A percentile compares a stretch with the other conserved stretches of the same genome.
phyloP scores from a whole-genome alignment of 2,329 filamentous ascomycete genomes.

The Mariannaea elegans region DNA sequence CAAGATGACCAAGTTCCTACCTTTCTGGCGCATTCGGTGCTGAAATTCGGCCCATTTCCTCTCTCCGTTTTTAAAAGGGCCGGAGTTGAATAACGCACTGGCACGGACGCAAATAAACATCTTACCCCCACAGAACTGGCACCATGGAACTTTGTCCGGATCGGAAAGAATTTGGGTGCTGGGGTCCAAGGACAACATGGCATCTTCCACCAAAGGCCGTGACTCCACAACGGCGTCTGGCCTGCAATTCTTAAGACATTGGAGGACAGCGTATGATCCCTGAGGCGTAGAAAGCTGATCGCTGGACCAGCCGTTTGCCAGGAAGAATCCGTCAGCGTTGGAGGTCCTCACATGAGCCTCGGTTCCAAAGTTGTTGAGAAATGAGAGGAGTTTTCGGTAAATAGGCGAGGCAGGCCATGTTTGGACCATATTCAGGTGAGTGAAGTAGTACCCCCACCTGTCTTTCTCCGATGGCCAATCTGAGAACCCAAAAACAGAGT shows the following conservation, averaged over 20 bases:
- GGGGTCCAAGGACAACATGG: constrained; percentile 14
- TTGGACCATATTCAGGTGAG: constrained; percentile 33
- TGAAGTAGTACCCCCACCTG: constrained; percentile 38
- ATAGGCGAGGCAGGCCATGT: constrained; percentile 28
- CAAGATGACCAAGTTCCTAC: constrained; percentile 30
- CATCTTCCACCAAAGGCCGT: constrained; percentile 19
- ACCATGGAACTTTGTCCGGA: constrained; percentile 20
- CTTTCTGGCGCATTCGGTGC: constrained; percentile 1
- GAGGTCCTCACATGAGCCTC: constrained; percentile 32
- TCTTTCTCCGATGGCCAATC: constrained; percentile 34
- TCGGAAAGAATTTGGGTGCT: constrained; percentile 26
- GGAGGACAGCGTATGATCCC: constrained; percentile 22
- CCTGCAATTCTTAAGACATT: constrained; percentile 33
- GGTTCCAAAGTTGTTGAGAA: constrained; percentile 16
- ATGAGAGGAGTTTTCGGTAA: constrained; percentile 22
- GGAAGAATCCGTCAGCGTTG: constrained; percentile 25
- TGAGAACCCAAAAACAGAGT: constrained; percentile 31
- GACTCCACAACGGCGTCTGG: constrained; percentile 20
- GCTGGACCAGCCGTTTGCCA: constrained; percentile 19
- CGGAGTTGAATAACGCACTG: constrained; percentile 30
- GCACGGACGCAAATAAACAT: constrained; percentile 37
- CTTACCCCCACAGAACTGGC: constrained; percentile 29
- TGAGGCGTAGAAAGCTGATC: constrained; percentile 26
- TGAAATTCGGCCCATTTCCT: constrained; percentile 23
- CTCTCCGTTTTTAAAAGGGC: constrained; percentile 26